These are phyloP conservation scores for Nitzschia sp. DNA, from an alignment of 108 stramenopile species.

Conservation along the genomic window DNA sequence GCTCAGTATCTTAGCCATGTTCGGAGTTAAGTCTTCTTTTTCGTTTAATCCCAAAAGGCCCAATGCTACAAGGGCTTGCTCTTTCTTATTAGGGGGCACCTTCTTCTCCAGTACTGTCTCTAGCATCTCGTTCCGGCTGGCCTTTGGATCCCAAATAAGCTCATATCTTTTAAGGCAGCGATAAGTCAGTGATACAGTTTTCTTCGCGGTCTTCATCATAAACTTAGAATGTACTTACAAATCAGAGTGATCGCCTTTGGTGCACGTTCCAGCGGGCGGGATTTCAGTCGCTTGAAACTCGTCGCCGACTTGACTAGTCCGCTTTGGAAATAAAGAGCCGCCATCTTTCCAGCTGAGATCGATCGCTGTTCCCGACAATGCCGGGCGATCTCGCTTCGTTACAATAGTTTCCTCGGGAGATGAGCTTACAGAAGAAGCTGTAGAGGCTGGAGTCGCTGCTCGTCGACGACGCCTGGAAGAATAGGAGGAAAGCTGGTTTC, in stretches of 20 bases:
- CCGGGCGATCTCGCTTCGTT: not conserved
- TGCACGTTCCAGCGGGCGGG: constrained; percentile 42
- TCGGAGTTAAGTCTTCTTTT: constrained; percentile 37
- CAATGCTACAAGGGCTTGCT: constrained; percentile 44
- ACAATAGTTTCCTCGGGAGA: not conserved
- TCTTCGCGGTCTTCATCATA: not conserved
- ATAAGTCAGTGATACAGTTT: not conserved
- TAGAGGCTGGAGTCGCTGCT: not conserved
- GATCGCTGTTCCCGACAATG: not conserved
- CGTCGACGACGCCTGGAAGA: not conserved
- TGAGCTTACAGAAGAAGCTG: not conserved
- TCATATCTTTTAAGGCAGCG: too few species aligned
- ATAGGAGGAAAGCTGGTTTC: not conserved
- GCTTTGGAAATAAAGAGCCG: constrained; percentile 52
- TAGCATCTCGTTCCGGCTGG: constrained; percentile 31
- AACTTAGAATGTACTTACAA: constrained; percentile 39
- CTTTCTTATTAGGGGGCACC: constrained; percentile 51
- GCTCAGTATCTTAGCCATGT: constrained; percentile 35
- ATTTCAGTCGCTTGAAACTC: constrained; percentile 57
- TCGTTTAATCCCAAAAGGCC: constrained; percentile 32
- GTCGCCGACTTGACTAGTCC: constrained; percentile 58
- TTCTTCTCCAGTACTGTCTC: constrained; percentile 48
- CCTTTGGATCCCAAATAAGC: constrained; percentile 58
- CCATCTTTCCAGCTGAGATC: constrained; percentile 72
- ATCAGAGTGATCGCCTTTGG: not conserved